Evolutionary conservation across 768 basidiomycete species (phyloP), one percentile per base, ranked within the genome.

Genomic region (Trametes sanguinea): DNA sequence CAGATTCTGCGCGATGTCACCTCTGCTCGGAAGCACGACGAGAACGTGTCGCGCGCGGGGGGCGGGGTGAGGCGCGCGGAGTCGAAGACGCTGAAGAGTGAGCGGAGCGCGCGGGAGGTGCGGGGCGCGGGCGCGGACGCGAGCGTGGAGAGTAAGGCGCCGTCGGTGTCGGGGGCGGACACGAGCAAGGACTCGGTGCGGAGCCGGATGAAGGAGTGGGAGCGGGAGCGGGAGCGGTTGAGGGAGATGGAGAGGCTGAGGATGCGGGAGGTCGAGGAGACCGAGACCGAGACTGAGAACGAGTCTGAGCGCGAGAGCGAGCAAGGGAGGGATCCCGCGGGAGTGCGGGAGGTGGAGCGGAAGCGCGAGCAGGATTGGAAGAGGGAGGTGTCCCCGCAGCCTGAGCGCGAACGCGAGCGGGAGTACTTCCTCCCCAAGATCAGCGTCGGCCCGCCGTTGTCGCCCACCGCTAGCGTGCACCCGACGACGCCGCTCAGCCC

Each of bases 171-270:
- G 51, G n/a, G 47, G 55, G 45, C 57, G 54, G 52, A 59, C 39
- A 60, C n/a, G 30, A 65, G 52, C 63, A 33, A 35, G 42, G 69
- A 65, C 56, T 69, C 71, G 54, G 79, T 80, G 16, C 81, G 80
- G 60, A 83, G 89, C 60, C 79, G 90, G 10, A 86, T 91, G 65
- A 79, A 79, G 65, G 89, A 90, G 66, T 92, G 90, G 89, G 89
- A 92, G 70, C 77, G 85, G 44, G 89, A 90, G 72, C 81, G 83
- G 39, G 81, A 86, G 73, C 77, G 88, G 61, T 73, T 90, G 69
- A 80, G 89, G 66, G 88, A 90, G 78, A 86, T 89, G 79, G 81
- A 80, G 62, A 77, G 78, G 61, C 61, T 88, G 68, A 80, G 59
- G 78, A 83, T 72, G 74, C 52, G 76, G 61, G 83, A 85, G 68